These are phyloP conservation scores for Phytophthora tentaculata DNA, from an alignment of 352 stramenopile species.

Conservation along the genomic window DNA sequence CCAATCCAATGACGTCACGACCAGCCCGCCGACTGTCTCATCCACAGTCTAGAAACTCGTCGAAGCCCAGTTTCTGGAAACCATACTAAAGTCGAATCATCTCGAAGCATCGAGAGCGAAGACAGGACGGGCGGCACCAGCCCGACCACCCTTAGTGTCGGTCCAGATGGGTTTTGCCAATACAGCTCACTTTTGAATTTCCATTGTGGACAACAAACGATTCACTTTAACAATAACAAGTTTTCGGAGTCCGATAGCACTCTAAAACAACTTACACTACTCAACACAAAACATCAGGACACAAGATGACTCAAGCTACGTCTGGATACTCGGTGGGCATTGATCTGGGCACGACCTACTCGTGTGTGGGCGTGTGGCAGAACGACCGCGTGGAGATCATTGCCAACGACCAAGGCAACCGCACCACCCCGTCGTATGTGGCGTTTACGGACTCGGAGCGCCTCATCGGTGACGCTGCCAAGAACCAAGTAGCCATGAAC, in stretches of 20 bases:
- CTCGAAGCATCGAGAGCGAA: constrained; percentile 1
- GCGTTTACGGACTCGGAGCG: constrained; percentile 95
- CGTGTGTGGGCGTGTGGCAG: constrained; percentile 94
- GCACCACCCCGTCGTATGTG: constrained; percentile 95
- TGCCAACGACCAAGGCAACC: constrained; percentile 95
- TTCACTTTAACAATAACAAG: neutral
- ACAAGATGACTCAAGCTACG: constrained; percentile 31
- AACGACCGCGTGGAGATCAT: constrained; percentile 95
- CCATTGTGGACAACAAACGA: constrained; percentile 29
- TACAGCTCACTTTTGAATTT: constrained; percentile 29
- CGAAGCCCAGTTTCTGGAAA: neutral
- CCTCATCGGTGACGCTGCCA: constrained; percentile 62
- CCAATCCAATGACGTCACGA: no score
- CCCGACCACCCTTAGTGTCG: neutral
- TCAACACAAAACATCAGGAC: constrained; percentile 11
- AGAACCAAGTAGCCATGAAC: constrained; percentile 92
- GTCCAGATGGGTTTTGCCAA: neutral
- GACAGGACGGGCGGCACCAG: neutral
- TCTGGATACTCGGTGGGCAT: constrained; percentile 53
- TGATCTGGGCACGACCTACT: constrained; percentile 74
- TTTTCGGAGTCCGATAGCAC: neutral
- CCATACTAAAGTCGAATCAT: neutral
- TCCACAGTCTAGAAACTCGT: neutral
- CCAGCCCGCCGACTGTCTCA: no score
- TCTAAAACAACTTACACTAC: no score